Evolutionary conservation across 2,329 filamentous ascomycete genomes (phyloP), one percentile per base, ranked within the genome.

Genomic region (Talaromyces albobiverticillius): DNA sequence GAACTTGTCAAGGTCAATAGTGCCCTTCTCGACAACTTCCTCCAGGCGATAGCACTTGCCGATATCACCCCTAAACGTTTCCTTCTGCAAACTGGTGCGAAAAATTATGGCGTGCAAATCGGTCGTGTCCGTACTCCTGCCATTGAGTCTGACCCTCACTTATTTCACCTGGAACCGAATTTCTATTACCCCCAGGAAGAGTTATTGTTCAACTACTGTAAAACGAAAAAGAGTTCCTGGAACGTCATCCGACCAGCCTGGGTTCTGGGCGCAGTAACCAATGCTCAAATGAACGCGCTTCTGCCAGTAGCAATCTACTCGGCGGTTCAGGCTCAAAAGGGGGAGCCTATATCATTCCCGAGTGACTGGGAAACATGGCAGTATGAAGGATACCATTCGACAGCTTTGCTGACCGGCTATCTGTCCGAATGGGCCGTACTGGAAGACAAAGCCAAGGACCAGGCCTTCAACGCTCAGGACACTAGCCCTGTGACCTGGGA

Each of bases 1-100:
- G 77, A 79, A 58, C 69, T 82, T 61, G 72, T 73, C 32, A 69
- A 71, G 32, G 71, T 80, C 13, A 82, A 82, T 54, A 57, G 60
- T 60, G 55, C 62, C 4, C 67, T 82, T 3, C 69, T 82, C 9
- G 63, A 67, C n/a, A 81, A 82, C 62, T 80, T 82, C 61, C 63
- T 79, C n/a, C 61, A 68, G 3, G 75, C 75, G 0, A 67, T 82
- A 5, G 65, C 71, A 3, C 59, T 74, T 1, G 69, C 75, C n/a
- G 62, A 63, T n/a, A 72, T 79, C 59, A 70, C 62, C 2, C 79
- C 79, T 0, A 73, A 71, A 34, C 71, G 78, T 5, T 72, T 82
- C 58, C 65, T 82, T 60, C 72, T 82, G 4, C 79, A 82, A 42
- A 64, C 63, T 9, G 62, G 63, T 10, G 59, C 61, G 13, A 65